Conservation (phyloP, 73 alveolate genomes). For the Diophrys appendiculata region DNA sequence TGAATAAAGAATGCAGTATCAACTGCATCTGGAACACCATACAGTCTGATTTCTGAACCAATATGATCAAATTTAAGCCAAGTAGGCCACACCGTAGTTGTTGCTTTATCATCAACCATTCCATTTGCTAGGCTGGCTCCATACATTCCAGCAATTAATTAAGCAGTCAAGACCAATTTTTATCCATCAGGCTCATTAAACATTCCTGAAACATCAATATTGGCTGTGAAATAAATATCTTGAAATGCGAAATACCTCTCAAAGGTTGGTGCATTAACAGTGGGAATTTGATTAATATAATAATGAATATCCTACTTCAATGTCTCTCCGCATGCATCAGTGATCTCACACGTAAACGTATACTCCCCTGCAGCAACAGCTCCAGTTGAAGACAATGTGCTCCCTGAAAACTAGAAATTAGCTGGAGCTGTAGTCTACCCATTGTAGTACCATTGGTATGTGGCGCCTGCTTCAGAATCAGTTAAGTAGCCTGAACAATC, state of each 20-base stretch:
- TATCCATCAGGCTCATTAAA: not conserved
- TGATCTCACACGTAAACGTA: not conserved
- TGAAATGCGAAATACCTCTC: not conserved
- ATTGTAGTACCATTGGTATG: not conserved
- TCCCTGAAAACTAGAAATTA: not conserved
- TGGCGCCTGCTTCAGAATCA: not conserved
- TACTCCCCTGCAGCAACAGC: conserved; percentile 1
- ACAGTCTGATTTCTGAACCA: not conserved
- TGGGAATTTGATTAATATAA: not conserved
- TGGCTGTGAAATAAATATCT: not conserved
- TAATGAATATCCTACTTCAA: not conserved
- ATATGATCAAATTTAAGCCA: not conserved
- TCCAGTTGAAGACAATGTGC: not conserved
- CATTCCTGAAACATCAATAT: not conserved
- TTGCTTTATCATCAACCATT: not conserved
- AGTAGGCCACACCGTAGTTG: conserved; percentile 2
- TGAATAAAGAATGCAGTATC: not conserved
- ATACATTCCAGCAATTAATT: not conserved
- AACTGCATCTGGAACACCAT: not conserved
- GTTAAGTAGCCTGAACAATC: not conserved
- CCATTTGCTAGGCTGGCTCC: not conserved
- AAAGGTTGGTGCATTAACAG: not conserved
- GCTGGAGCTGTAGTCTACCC: not conserved
- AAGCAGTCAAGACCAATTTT: not conserved
- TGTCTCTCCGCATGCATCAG: not conserved